Evolutionary conservation across 805 yeast species (phyloP).

Genomic region (Yarrowia divulgata): DNA sequence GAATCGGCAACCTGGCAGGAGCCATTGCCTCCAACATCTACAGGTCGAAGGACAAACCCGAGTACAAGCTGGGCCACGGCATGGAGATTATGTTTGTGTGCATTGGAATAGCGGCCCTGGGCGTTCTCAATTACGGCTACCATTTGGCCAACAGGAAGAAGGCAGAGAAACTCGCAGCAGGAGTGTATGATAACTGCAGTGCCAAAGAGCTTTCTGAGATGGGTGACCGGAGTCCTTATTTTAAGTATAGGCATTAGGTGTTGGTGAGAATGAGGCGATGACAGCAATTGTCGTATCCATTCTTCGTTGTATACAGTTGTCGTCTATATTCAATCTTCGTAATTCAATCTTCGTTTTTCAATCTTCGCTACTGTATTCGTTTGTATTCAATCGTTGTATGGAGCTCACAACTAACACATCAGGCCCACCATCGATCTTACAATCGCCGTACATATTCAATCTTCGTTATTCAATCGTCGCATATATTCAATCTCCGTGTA

Average conservation of each 20-base stretch:
- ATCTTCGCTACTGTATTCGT: too few relatives aligned
- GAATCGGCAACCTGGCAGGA: not conserved
- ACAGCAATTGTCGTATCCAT: too few relatives aligned
- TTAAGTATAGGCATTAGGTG: not conserved
- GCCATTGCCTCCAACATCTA: slow-evolving; percentile 5
- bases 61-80: not conserved
- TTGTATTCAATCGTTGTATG: too few relatives aligned
- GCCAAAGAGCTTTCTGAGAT: not conserved
- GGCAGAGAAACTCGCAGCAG: not conserved
- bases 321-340: too few relatives aligned
- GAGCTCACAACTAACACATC: too few relatives aligned
- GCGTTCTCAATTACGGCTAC: not conserved
- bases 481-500: slow-evolving; percentile 1
- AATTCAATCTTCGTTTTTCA: too few relatives aligned
- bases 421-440: too few relatives aligned
- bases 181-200: not conserved
- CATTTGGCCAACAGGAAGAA: not conserved
- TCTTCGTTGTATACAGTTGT: too few relatives aligned
- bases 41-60: not conserved
- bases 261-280: too few relatives aligned
- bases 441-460: too few relatives aligned
- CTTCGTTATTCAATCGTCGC: not conserved
- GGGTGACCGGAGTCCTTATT: not conserved
- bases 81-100: slow-evolving; percentile 2
- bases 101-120: not conserved